A percentile compares a stretch with the other conserved stretches of the same genome.
Evolutionary conservation across 768 basidiomycete species (phyloP).

Genomic region (Nidularia pulvinata): DNA sequence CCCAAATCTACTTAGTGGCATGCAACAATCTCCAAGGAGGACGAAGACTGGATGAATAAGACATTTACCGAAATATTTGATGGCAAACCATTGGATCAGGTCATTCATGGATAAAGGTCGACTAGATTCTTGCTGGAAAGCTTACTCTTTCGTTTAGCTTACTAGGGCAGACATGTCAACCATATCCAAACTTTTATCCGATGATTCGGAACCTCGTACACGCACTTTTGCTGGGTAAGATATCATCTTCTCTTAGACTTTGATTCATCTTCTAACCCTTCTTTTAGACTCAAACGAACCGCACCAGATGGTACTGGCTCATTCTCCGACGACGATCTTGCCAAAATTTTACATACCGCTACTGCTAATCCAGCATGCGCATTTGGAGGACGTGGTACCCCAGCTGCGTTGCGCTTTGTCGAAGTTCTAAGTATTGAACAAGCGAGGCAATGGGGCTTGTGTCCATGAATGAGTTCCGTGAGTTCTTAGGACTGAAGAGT

Average conservation of each 20-base stretch:
- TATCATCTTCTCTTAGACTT: conserved; percentile 3
- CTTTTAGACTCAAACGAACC: conserved; percentile 49
- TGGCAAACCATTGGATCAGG: conserved; percentile 45
- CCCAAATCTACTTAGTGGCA: conserved; percentile 90
- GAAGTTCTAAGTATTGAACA: conserved; percentile 87
- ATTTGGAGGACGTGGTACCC: conserved; percentile 79
- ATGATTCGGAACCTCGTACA: not conserved
- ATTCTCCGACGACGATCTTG: conserved; percentile 75
- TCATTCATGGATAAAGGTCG: conserved; percentile 9
- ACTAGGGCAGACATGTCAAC: no score
- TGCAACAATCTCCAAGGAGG: conserved; percentile 70
- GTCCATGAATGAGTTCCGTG: conserved; percentile 83
- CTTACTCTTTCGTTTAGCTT: no score
- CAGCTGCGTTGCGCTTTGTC: conserved; percentile 70
- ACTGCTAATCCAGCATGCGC: conserved; percentile 71
- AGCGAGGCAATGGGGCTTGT: conserved; percentile 77
- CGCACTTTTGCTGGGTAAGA: conserved; percentile 66
- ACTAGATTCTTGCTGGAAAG: no score
- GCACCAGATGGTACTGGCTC: conserved; percentile 41
- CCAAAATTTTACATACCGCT: conserved; percentile 62
- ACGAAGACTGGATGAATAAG: conserved; percentile 66
- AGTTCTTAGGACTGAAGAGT: conserved; percentile 25
- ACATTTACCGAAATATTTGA: conserved; percentile 55
- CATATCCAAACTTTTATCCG: no score
- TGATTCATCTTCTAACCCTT: not conserved